phyloP scores from a whole-genome alignment of 208 protist genomes.

The Leishmania lainsoni region DNA sequence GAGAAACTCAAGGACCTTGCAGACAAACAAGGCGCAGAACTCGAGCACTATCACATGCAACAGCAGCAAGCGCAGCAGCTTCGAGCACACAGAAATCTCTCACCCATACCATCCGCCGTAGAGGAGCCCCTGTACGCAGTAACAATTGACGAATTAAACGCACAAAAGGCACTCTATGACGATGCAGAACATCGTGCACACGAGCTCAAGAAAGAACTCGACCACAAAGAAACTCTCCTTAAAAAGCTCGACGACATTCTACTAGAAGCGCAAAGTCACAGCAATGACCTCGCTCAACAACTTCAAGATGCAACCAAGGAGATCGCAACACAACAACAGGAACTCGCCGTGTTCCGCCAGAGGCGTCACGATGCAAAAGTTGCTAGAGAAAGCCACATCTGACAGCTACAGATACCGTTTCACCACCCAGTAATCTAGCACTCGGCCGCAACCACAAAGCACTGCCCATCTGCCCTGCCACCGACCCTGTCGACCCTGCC shows the following conservation, averaged over 20 bases:
- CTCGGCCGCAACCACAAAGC: background rate
- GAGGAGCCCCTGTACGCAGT: constrained; percentile 49
- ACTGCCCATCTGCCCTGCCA: background rate
- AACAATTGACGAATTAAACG: constrained; percentile 46
- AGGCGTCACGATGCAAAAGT: constrained; percentile 28
- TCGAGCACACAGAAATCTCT: constrained; percentile 47
- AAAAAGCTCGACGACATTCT: constrained; percentile 23
- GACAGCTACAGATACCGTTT: background rate
- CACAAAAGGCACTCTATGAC: constrained; percentile 20
- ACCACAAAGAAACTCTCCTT: background rate
- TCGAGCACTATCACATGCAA: constrained; percentile 45
- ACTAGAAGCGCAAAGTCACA: background rate
- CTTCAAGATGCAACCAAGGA: background rate
- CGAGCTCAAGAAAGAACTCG: background rate
- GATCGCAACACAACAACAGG: constrained; percentile 1
- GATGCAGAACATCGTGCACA: constrained; percentile 22
- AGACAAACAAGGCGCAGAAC: constrained; percentile 44
- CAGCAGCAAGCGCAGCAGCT: constrained; percentile 55
- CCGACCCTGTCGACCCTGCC: background rate
- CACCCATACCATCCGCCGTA: constrained; percentile 17
- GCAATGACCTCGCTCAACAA: constrained; percentile 8
- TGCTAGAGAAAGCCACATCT: constrained; percentile 4
- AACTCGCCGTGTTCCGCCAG: constrained; percentile 16
- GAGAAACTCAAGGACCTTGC: constrained; percentile 54
- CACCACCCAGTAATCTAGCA: background rate